phyloP scores from a whole-genome alignment of 139 green algal genomes.

The Micromonas commoda region DNA sequence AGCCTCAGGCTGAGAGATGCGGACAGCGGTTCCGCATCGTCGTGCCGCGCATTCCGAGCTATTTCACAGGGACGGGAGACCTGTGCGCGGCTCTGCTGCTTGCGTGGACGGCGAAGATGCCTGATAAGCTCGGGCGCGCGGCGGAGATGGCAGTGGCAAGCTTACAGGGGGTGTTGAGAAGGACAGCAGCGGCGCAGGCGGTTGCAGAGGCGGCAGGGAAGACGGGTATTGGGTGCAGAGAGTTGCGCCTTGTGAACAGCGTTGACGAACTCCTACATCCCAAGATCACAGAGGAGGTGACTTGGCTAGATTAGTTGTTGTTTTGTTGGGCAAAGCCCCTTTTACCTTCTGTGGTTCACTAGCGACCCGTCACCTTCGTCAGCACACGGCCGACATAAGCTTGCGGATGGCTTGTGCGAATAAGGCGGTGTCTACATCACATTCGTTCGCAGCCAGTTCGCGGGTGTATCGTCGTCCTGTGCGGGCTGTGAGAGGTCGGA shows the following conservation, averaged over 20 bases:
- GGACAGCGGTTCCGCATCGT: not conserved
- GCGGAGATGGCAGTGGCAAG: not conserved
- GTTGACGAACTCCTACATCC: not conserved
- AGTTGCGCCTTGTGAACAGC: not conserved
- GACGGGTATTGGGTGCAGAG: not conserved
- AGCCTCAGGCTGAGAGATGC: not conserved
- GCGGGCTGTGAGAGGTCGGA: too few relatives aligned
- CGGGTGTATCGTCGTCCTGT: too few relatives aligned
- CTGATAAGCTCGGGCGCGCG: not conserved
- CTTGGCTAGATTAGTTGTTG: not conserved
- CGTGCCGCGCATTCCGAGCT: not conserved
- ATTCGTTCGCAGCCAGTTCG: not conserved
- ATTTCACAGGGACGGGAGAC: slow-evolving; percentile 15
- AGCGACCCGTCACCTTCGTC: too few relatives aligned
- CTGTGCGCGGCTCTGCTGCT: slow-evolving; percentile 1
- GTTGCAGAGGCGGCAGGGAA: not conserved
- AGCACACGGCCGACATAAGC: too few relatives aligned
- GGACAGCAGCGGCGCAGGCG: not conserved
- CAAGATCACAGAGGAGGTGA: not conserved
- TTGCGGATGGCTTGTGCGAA: too few relatives aligned
- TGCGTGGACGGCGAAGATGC: not conserved
- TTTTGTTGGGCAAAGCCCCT: too few relatives aligned
- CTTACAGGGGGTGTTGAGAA: not conserved
- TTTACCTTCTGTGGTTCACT: too few relatives aligned
- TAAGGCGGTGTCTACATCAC: too few relatives aligned